Evolutionary conservation across 1,284 basidiomycete genomes (phyloP).

Genomic region (Ganoderma multipileum): DNA sequence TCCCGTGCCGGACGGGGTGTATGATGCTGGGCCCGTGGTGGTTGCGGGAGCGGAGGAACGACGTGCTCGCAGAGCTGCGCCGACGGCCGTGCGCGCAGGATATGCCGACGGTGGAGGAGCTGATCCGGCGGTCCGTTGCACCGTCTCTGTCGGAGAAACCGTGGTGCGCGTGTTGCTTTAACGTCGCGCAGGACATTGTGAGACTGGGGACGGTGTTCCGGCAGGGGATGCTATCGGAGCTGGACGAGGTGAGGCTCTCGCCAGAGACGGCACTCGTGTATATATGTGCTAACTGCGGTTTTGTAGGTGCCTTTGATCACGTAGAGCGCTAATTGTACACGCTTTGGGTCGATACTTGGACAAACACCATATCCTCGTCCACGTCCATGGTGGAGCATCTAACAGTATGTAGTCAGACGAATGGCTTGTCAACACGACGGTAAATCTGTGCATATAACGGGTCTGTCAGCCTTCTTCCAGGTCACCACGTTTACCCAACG

Average conservation of each 20-base stretch:
- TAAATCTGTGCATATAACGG: neutral
- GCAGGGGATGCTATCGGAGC: neutral
- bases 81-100: neutral
- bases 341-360: too few relatives aligned
- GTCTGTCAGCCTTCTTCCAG: neutral
- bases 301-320: neutral
- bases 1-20: neutral
- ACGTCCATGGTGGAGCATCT: too few relatives aligned
- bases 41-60: neutral
- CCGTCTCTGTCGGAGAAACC: neutral
- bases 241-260: constrained; percentile 1
- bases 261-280: neutral
- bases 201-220: constrained; percentile 1
- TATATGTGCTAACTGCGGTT: neutral
- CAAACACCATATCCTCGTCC: too few relatives aligned
- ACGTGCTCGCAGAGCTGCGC: neutral
- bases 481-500: neutral
- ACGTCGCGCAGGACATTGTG: constrained; percentile 1
- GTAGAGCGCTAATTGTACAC: neutral
- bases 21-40: neutral
- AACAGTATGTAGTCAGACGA: neutral
- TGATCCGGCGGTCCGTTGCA: neutral
- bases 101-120: neutral
- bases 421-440: neutral
- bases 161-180: constrained; percentile 8